Conservation (phyloP, 2,329 filamentous ascomycete species). For the Juglanconis sp. region DNA sequence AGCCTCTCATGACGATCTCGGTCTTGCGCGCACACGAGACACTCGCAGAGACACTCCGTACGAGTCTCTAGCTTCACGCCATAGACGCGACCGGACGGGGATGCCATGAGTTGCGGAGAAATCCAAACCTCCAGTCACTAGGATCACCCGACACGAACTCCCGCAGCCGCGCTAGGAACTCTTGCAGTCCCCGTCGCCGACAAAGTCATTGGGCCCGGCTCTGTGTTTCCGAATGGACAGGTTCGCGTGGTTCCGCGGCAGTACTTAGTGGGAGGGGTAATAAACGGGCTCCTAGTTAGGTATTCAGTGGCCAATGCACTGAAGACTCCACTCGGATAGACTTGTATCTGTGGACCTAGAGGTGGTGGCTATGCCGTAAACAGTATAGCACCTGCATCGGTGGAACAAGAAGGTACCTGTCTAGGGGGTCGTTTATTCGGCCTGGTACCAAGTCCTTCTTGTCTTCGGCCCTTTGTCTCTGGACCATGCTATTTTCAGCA, state of each 20-base stretch:
- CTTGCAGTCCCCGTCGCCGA: constrained; percentile 9
- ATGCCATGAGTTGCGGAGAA: neutral
- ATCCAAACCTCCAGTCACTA: neutral
- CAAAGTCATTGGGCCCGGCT: constrained; percentile 10
- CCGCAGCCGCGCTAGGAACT: constrained; percentile 13
- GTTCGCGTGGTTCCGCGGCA: neutral
- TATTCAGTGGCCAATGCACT: no score
- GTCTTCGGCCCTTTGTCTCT: neutral
- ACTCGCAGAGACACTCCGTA: neutral
- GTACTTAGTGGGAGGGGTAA: neutral
- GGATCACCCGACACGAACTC: neutral
- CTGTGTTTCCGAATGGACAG: neutral
- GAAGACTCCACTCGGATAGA: no score
- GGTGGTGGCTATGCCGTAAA: no score
- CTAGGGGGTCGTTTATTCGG: no score
- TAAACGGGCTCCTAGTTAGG: no score
- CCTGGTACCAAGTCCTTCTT: neutral
- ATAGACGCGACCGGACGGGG: neutral
- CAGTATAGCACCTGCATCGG: no score
- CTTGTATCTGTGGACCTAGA: no score
- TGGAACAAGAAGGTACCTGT: no score
- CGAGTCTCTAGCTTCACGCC: neutral
- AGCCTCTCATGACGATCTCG: no score
- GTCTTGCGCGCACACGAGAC: no score
- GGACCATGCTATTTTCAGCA: neutral